Evolutionary conservation across 2,329 filamentous ascomycete genomes (phyloP).

Genomic region (Samsoniella hepiali): DNA sequence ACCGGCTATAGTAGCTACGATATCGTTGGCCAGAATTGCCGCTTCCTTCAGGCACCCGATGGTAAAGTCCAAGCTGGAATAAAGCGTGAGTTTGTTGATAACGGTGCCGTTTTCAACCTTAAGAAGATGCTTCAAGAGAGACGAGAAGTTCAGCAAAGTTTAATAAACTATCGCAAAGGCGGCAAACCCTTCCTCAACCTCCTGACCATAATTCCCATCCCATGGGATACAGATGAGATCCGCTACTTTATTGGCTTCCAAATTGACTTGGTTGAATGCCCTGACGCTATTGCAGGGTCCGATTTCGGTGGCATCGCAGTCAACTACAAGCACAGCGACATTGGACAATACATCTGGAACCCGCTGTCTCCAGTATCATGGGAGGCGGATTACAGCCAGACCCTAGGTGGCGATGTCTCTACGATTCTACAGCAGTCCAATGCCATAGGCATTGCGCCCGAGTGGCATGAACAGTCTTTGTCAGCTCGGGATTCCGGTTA

Average conservation of each 20-base stretch:
- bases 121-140: conserved; percentile 74
- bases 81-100: conserved; percentile 83
- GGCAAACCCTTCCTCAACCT: conserved; percentile 94
- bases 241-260: conserved; percentile 93
- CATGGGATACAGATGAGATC: conserved; percentile 73
- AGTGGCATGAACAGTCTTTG: conserved; percentile 73
- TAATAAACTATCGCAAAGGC: conserved; percentile 95
- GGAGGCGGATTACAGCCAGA: conserved; percentile 69
- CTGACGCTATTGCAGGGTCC: conserved; percentile 68
- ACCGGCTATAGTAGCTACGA: conserved; percentile 90
- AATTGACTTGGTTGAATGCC: conserved; percentile 90
- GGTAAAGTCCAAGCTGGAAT: conserved; percentile 77
- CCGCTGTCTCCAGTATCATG: conserved; percentile 60
- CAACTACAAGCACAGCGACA: conserved; percentile 81
- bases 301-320: conserved; percentile 75
- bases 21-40: conserved; percentile 87
- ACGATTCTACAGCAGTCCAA: conserved; percentile 74
- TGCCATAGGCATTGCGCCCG: conserved; percentile 62
- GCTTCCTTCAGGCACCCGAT: conserved; percentile 87
- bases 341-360: conserved; percentile 83
- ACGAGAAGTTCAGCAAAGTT: conserved; percentile 81
- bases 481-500: no score
- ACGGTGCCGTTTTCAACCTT: conserved; percentile 77
- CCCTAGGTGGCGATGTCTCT: conserved; percentile 83
- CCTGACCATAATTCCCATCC: conserved; percentile 92